These are phyloP conservation scores for Pseudopithomyces maydicus DNA, from an alignment of 2,329 filamentous ascomycete species.

Conservation along the genomic window DNA sequence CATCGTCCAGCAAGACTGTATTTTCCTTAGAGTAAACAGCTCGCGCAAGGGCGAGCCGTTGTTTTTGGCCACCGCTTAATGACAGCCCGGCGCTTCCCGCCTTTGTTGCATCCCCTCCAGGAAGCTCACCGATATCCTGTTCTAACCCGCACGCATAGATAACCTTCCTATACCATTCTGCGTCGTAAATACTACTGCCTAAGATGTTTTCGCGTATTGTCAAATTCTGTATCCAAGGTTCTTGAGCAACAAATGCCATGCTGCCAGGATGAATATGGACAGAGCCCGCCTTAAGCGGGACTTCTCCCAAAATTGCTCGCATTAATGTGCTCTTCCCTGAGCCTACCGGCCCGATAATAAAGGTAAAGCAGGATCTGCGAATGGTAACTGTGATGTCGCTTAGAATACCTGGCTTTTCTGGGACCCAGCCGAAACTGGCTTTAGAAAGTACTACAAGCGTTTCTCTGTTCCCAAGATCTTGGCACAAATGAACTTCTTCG, in stretches of 20 bases:
- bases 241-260: background rate
- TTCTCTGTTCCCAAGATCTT: no score
- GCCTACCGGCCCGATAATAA: constrained; percentile 34
- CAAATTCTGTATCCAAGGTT: background rate
- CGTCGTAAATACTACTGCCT: background rate
- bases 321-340: constrained; percentile 43
- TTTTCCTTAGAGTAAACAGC: constrained; percentile 52
- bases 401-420: constrained; percentile 20
- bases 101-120: background rate
- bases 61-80: constrained; percentile 54
- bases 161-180: constrained; percentile 6
- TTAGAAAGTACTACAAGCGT: constrained; percentile 14
- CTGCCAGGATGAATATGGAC: background rate
- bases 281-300: constrained; percentile 31
- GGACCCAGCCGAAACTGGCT: constrained; percentile 30
- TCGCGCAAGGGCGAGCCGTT: constrained; percentile 40
- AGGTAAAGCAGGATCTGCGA: constrained; percentile 23
- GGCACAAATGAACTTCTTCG: no score
- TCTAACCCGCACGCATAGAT: constrained; percentile 5
- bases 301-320: constrained; percentile 41
- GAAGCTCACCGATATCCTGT: background rate
- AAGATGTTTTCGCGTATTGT: background rate
- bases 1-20: constrained; percentile 49
- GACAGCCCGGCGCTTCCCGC: constrained; percentile 26
- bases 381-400: constrained; percentile 19